phyloP scores from a whole-genome alignment of 148 eudicot species.

The Nyssa sinensis region DNA sequence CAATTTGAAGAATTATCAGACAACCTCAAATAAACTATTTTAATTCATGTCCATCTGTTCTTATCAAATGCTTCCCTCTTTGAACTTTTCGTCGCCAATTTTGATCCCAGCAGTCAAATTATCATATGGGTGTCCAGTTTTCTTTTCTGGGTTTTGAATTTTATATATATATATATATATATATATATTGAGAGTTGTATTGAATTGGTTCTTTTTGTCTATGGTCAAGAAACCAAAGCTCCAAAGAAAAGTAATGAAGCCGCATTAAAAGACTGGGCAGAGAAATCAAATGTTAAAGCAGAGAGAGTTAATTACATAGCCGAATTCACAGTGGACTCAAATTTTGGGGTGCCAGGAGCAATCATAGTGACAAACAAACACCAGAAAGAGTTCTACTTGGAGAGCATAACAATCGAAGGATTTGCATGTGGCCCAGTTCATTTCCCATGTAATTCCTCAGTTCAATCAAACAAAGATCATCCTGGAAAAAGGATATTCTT shows the following conservation, averaged over 20 bases:
- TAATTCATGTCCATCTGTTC: too few species aligned
- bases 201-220: neutral
- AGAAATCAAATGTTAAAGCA: conserved; percentile 70
- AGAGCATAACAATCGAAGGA: conserved; percentile 77
- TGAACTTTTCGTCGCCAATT: too few species aligned
- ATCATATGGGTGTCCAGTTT: neutral
- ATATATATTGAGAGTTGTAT: too few species aligned
- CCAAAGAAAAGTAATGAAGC: conserved; percentile 71
- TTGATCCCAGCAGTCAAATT: neutral
- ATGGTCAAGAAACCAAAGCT: conserved; percentile 51
- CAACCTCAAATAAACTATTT: too few species aligned
- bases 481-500: conserved; percentile 71
- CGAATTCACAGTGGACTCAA: conserved; percentile 73
- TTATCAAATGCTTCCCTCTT: too few species aligned
- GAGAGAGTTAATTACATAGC: conserved; percentile 83
- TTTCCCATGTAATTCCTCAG: conserved; percentile 93
- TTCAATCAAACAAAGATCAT: conserved; percentile 71
- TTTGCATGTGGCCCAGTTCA: conserved; percentile 86
- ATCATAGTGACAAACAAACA: conserved; percentile 76
- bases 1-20: too few species aligned
- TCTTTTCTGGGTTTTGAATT: too few species aligned
- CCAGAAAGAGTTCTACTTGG: conserved; percentile 80
- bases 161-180: too few species aligned
- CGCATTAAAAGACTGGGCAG: conserved; percentile 80
- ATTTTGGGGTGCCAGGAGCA: conserved; percentile 83